phyloP scores from a whole-genome alignment of 768 basidiomycete genomes.

The Tricholoma furcatifolium region DNA sequence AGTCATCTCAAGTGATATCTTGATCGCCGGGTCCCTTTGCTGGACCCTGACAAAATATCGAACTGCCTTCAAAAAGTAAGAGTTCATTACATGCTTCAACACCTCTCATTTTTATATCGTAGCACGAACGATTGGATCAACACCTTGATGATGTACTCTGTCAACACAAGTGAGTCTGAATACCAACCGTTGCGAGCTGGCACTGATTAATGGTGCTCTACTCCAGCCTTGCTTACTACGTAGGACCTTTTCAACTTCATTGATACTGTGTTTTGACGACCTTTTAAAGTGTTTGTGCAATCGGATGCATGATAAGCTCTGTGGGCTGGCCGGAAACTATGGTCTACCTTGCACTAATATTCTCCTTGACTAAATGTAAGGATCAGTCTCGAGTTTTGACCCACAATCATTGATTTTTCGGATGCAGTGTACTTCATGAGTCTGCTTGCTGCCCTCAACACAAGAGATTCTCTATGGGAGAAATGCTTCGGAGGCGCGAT shows the following conservation, averaged over 20 bases:
- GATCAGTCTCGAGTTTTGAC: background rate
- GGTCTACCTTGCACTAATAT: background rate
- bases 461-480: background rate
- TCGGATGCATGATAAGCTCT: background rate
- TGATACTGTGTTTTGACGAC: background rate
- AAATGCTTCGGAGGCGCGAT: background rate
- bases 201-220: background rate
- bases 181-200: background rate
- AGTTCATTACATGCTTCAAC: background rate
- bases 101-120: background rate
- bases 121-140: background rate
- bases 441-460: background rate
- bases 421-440: background rate
- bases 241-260: background rate
- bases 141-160: background rate
- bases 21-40: background rate
- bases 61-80: background rate
- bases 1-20: background rate
- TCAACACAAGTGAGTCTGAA: background rate
- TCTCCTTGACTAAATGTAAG: background rate
- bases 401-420: background rate
- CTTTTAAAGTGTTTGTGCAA: background rate
- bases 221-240: background rate
- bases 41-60: background rate
- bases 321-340: background rate